phyloP scores from a whole-genome alignment of 306 rosid species.

The Senna siamea region DNA sequence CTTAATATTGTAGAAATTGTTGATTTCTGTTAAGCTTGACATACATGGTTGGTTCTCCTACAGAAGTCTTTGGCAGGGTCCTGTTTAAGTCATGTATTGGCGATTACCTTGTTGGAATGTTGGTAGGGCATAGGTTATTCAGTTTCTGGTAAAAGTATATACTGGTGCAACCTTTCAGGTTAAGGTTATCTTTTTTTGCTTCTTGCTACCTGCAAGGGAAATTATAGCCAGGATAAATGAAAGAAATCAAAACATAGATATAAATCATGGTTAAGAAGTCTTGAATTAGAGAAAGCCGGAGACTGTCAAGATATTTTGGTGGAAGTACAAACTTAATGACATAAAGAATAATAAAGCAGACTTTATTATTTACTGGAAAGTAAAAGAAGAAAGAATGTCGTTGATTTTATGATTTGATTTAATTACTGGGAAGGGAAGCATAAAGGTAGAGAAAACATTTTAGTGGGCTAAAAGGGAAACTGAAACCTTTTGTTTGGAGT shows the following conservation, averaged over 20 bases:
- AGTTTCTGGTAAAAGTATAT: not conserved
- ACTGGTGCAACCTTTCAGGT: not conserved
- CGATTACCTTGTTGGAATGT: not conserved
- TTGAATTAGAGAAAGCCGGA: not conserved
- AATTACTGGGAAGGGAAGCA: not conserved
- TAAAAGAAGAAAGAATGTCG: not conserved
- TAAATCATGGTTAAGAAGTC: conserved; percentile 4
- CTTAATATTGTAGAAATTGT: not conserved
- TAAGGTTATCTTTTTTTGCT: not conserved
- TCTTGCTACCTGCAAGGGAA: not conserved
- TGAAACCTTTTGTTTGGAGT: not conserved
- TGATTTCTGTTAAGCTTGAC: conserved; percentile 5
- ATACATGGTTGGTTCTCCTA: not conserved
- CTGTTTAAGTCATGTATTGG: not conserved
- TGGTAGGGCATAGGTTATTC: not conserved
- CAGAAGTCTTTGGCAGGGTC: conserved; percentile 1
- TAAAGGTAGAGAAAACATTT: not conserved
- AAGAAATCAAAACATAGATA: conserved; percentile 6
- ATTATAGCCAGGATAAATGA: conserved; percentile 4
- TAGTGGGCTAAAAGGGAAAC: not conserved
- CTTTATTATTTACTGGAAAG: not conserved
- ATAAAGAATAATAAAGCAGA: not conserved
- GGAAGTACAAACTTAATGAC: not conserved
- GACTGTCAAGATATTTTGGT: not conserved
- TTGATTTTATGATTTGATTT: not conserved